Base-by-base conservation (phyloP, 1,139 yeast species). In the Suhomyces anneliseae region DNA sequence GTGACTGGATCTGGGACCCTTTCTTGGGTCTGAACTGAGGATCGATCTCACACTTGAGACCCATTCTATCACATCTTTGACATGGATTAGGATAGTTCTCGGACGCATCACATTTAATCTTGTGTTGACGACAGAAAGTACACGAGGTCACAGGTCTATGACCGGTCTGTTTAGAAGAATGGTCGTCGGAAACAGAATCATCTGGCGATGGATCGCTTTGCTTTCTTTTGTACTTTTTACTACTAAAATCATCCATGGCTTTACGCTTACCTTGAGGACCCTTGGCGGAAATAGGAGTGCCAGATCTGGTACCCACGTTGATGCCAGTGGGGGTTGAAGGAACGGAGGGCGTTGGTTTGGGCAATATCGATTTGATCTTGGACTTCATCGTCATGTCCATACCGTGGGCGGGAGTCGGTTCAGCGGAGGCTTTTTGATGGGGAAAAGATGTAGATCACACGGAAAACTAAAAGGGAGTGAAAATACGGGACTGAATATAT, bases 91-190 rank as follows among this genome's bases (percentile, higher is more conserved):
- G 97, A 56, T 80, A 87, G 51, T 85, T 83, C 27, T 87, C 93
- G 4, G 89, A 80, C 0, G 97, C 97, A 61, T 92, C 89, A 68
- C 98, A 92, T 60, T 87, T 87, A 67, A 90, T 90, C 66, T 92
- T 92, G 63, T 90, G 97, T 62, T 92, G 97, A 45, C 97, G 82
- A 63, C 98, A 92, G 60, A 90, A 95, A 0, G 96, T 88, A 62
- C 98, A 92, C 3, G 96, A 87, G 0, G 96, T 87, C 2, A 90
- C 95, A 0, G 97, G 97, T 46, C 97, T 71, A 58, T 86, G 92
- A 11, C 78, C 77, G 0, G 74, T 63, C 41, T 67, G 72, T 51
- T 70, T 71, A 33, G 60, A 45, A 15, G 47, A 12, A 14, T 44
- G 34, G 34, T 50, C 53, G 19, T 39, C 40, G 32, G 37, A 33